These are phyloP conservation scores for Mrakia gelida DNA, from an alignment of 768 basidiomycete genomes.

Conservation along the genomic window DNA sequence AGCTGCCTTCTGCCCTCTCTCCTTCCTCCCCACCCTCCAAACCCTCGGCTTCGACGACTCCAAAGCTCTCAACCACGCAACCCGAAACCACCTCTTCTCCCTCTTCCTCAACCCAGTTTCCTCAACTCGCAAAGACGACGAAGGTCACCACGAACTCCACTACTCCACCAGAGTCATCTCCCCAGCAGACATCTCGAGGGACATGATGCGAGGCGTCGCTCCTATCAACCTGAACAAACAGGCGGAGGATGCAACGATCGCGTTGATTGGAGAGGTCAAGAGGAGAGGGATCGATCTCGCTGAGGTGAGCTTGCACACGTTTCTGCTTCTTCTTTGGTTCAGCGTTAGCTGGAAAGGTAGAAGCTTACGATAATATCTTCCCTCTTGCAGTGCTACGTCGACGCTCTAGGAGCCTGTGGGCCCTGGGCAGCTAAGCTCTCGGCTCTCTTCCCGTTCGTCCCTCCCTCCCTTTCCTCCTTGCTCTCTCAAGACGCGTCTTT, in stretches of 20 bases:
- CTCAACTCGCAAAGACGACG: background rate
- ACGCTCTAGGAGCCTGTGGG: conserved; percentile 82
- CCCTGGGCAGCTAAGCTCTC: conserved; percentile 82
- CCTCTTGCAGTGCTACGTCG: conserved; percentile 72
- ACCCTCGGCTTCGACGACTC: conserved; percentile 92
- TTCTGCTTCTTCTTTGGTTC: background rate
- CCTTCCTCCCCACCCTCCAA: conserved; percentile 69
- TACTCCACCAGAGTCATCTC: conserved; percentile 51
- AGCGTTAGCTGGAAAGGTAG: background rate
- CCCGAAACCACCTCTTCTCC: conserved; percentile 47
- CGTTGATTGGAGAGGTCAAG: conserved; percentile 80
- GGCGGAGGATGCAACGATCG: conserved; percentile 81
- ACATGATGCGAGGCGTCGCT: conserved; percentile 73
- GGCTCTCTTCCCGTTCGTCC: conserved; percentile 59
- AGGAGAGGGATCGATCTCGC: conserved; percentile 71
- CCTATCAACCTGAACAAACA: conserved; percentile 84
- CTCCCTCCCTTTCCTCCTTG: background rate
- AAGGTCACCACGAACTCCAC: conserved; percentile 37
- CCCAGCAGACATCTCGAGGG: conserved; percentile 82
- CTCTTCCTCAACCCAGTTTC: conserved; percentile 30
- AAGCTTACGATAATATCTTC: background rate
- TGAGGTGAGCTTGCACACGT: conserved; percentile 52
- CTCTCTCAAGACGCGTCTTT: background rate
- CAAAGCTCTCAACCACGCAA: conserved; percentile 74
- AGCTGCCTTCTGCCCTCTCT: conserved; percentile 81